Evolutionary conservation across 1,284 basidiomycete genomes (phyloP), one percentile per base, ranked within the genome.

Genomic region (Xerocomus alliaceus): DNA sequence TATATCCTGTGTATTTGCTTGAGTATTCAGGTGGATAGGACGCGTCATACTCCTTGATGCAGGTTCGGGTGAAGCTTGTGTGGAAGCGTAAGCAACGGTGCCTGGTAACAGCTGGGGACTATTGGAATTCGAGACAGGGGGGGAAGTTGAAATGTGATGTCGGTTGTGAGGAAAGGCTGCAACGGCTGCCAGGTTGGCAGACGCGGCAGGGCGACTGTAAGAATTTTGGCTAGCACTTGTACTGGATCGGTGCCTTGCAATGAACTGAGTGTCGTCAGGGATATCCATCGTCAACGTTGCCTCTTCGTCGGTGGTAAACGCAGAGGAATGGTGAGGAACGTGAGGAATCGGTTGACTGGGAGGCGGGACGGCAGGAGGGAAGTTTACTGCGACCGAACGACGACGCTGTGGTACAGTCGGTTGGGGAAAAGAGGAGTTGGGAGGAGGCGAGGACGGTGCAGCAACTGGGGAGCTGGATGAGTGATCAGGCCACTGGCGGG

Each of bases 301-400:
- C 34, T 67, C 71, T 37, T 63, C 71, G 57, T 71, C 62, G 56
- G 68, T 67, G 65, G 73, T 53, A 66, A 58, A 52, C 17, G 68
- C 54, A 62, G 76, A 65, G 60, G 67, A 60, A 49, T 68, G 24
- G 26, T 67, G 47, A 65, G 83, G 90, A 47, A 90, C 69, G 68
- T 79, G 86, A 47, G 89, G 89, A 63, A 91, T 90, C 56, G 89
- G 90, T 65, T 85, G 83, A 69, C 79, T 85, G n/a, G 90, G 90
- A 37, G 90, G 89, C n/a, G 90, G 89, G 4, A 78, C 87, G 39
- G 87, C 83, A 17, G 89, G 88, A 51, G 86, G 83, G 34, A 80
- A 78, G 68, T 84, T 81, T n/a, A 84, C 83, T 52, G 84, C 86
- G 51, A 86, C 84, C 28, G 89, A 90, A 67, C 89, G 87, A 62